Evolutionary conservation across 1,139 yeast species (phyloP).

Genomic region (Yamadazyma sp.): DNA sequence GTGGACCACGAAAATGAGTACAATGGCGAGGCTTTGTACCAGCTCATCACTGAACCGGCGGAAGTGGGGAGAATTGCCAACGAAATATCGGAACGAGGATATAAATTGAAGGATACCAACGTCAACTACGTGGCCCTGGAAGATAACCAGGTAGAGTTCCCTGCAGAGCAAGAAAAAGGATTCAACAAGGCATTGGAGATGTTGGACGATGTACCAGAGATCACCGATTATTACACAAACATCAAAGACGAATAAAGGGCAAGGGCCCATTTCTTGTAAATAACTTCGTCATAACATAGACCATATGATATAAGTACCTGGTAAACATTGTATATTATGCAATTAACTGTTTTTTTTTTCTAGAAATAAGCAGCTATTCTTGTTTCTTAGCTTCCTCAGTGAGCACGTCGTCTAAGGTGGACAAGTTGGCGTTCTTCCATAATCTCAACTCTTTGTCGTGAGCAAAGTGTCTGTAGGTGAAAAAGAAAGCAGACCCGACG

Average conservation of each 20-base stretch:
- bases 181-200: constrained; percentile 58
- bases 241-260: constrained; percentile 21
- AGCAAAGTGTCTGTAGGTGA: constrained; percentile 71
- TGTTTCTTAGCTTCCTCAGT: constrained; percentile 33
- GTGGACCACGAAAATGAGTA: constrained; percentile 42
- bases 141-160: constrained; percentile 58
- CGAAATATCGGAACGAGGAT: constrained; percentile 52
- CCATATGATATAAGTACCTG: no score
- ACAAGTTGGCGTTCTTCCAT: constrained; percentile 63
- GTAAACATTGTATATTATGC: constrained; percentile 14
- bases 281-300: constrained; percentile 1
- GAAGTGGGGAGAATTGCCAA: constrained; percentile 65
- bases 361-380: not conserved
- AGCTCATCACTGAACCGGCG: constrained; percentile 56
- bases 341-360: constrained; percentile 2
- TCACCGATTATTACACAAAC: constrained; percentile 72
- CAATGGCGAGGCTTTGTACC: constrained; percentile 38
- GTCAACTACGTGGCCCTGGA: constrained; percentile 65
- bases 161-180: constrained; percentile 50
- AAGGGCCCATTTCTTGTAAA: constrained; percentile 3
- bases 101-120: constrained; percentile 66
- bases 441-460: constrained; percentile 68
- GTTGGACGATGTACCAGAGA: constrained; percentile 77
- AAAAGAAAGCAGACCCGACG: constrained; percentile 60
- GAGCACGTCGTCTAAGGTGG: constrained; percentile 59